Evolutionary conservation across 1,284 basidiomycete genomes (phyloP).

Genomic region (Apiotrichum veenhuisii): DNA sequence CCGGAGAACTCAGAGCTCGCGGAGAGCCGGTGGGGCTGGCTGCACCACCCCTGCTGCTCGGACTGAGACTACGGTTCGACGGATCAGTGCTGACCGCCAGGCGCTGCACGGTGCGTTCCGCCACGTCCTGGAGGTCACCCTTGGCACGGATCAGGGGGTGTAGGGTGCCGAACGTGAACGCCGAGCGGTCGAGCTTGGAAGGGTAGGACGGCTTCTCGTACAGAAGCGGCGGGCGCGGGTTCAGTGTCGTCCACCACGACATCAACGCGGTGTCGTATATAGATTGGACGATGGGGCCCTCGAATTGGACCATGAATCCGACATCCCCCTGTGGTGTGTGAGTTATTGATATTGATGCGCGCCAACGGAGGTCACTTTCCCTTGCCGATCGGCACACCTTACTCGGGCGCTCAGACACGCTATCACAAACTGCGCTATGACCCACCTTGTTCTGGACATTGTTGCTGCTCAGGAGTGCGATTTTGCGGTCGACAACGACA

Average conservation of each 20-base stretch:
- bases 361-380: too few relatives aligned
- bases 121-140: conserved; percentile 8
- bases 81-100: not conserved
- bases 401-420: not conserved
- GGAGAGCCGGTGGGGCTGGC: not conserved
- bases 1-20: not conserved
- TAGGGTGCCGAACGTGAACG: conserved; percentile 22
- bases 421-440: not conserved
- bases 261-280: conserved; percentile 68
- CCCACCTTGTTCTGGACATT: conserved; percentile 58
- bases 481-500: conserved; percentile 64
- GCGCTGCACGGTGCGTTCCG: conserved; percentile 15
- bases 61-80: not conserved
- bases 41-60: not conserved
- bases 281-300: conserved; percentile 64
- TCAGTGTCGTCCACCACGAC: conserved; percentile 58
- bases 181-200: not conserved
- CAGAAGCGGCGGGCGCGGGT: conserved; percentile 58
- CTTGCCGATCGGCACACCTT: too few relatives aligned
- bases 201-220: conserved; percentile 17
- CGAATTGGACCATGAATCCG: conserved; percentile 63
- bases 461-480: conserved; percentile 57
- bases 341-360: not conserved
- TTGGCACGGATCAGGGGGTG: conserved; percentile 12
- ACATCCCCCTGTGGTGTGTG: conserved; percentile 48